Conservation (phyloP, 805 yeast genomes). For the Ogataea thermomethanolica region DNA sequence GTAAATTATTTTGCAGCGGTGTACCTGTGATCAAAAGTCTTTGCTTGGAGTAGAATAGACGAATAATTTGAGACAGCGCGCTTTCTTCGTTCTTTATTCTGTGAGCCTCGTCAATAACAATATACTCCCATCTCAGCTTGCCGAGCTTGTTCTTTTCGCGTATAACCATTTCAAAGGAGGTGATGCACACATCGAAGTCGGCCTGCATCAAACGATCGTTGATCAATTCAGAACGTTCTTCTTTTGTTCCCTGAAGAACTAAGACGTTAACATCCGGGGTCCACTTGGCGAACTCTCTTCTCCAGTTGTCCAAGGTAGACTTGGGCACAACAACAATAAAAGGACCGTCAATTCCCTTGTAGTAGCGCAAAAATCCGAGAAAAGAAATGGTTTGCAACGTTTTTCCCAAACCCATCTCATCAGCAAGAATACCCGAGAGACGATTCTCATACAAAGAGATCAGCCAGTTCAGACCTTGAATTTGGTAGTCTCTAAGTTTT, state of each 20-base stretch:
- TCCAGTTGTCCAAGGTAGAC: constrained; percentile 94
- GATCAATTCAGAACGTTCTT: constrained; percentile 62
- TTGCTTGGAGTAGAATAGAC: constrained; percentile 81
- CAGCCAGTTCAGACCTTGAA: constrained; percentile 95
- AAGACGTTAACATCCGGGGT: constrained; percentile 89
- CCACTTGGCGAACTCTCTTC: constrained; percentile 92
- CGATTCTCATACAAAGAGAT: constrained; percentile 83
- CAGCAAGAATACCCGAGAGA: constrained; percentile 91
- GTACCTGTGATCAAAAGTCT: constrained; percentile 92
- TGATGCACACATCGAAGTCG: constrained; percentile 83
- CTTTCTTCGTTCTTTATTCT: constrained; percentile 94
- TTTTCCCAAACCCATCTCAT: constrained; percentile 98
- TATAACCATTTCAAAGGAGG: constrained; percentile 91
- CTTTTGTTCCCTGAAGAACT: constrained; percentile 87
- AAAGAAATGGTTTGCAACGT: constrained; percentile 93
- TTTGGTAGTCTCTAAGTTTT: constrained; percentile 80
- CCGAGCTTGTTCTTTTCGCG: constrained; percentile 80
- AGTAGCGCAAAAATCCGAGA: constrained; percentile 79
- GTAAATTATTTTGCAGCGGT: constrained; percentile 90
- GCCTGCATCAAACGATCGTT: constrained; percentile 59
- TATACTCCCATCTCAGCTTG: constrained; percentile 88
- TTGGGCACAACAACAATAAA: constrained; percentile 91
- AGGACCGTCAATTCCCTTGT: constrained; percentile 81
- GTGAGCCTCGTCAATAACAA: constrained; percentile 94
- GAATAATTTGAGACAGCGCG: constrained; percentile 85